Evolutionary conservation across 2,329 filamentous ascomycete genomes (phyloP).

Genomic region (Trichophyton rubrum): DNA sequence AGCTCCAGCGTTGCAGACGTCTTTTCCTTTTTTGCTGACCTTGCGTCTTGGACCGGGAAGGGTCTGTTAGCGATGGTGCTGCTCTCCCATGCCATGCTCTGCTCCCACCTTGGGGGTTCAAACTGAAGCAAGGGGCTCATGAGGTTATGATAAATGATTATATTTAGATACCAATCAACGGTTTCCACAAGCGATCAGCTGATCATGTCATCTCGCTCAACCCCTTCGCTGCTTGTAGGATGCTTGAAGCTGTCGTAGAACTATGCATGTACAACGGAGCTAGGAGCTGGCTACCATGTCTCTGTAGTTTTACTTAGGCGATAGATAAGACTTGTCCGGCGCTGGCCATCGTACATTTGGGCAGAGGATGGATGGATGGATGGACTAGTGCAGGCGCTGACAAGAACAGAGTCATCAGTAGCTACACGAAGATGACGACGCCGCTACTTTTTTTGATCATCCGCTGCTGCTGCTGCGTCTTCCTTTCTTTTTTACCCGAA

Average conservation of each 20-base stretch:
- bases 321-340: not conserved
- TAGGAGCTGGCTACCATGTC: too few relatives aligned
- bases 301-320: too few relatives aligned
- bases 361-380: too few relatives aligned
- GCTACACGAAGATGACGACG: not conserved
- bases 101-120: not conserved
- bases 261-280: too few relatives aligned
- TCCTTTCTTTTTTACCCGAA: not conserved
- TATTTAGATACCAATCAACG: conserved; percentile 3
- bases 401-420: not conserved
- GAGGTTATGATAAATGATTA: conserved; percentile 1
- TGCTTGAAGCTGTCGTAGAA: not conserved
- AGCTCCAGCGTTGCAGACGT: not conserved
- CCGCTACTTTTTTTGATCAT: not conserved
- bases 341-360: not conserved
- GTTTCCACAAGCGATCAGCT: conserved; percentile 1
- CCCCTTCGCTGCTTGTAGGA: not conserved
- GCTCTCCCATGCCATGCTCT: too few relatives aligned
- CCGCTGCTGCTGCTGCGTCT: not conserved
- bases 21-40: not conserved
- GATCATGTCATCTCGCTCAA: not conserved
- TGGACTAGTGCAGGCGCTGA: not conserved
- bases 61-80: not conserved
- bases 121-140: not conserved
- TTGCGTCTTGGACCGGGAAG: not conserved